phyloP scores from a whole-genome alignment of 441 rosid genomes.

The Arabidopsis hybrid region DNA sequence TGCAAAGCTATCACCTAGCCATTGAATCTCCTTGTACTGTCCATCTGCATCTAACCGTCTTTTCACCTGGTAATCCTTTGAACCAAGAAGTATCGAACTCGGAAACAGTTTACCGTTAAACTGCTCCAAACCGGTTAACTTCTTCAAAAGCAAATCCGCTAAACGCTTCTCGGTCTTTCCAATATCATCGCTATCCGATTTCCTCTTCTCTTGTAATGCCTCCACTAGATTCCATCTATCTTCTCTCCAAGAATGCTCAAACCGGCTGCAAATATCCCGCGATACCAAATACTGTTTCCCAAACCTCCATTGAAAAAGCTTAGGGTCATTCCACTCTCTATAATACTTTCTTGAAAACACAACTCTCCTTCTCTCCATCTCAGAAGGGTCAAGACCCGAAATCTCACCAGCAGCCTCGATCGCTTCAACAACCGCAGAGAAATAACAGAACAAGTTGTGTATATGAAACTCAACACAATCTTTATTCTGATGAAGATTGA shows the following conservation, averaged over 20 bases:
- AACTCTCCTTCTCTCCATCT: slow-evolving; percentile 75
- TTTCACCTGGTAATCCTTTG: slow-evolving; percentile 76
- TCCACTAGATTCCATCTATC: slow-evolving; percentile 81
- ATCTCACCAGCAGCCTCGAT: slow-evolving; percentile 80
- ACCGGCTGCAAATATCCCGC: slow-evolving; percentile 52
- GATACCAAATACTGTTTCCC: slow-evolving; percentile 82
- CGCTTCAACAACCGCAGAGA: slow-evolving; percentile 78
- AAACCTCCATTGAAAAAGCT: slow-evolving; percentile 74
- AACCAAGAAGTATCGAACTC: slow-evolving; percentile 62
- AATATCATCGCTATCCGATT: slow-evolving; percentile 42
- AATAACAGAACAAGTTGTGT: slow-evolving; percentile 73
- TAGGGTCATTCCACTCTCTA: slow-evolving; percentile 79
- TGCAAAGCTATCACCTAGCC: slow-evolving; percentile 81
- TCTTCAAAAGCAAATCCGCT: slow-evolving; percentile 66
- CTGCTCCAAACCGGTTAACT: slow-evolving; percentile 54
- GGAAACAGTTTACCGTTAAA: slow-evolving; percentile 65
- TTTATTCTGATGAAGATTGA: slow-evolving; percentile 72
- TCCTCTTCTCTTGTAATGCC: slow-evolving; percentile 62
- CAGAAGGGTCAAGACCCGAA: slow-evolving; percentile 76
- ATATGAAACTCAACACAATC: slow-evolving; percentile 82
- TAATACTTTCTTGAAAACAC: slow-evolving; percentile 71
- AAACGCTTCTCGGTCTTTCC: slow-evolving; percentile 66
- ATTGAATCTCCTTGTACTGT: slow-evolving; percentile 80
- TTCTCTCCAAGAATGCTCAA: slow-evolving; percentile 74
- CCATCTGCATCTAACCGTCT: slow-evolving; percentile 63